phyloP scores from a whole-genome alignment of 164 flowering plant genomes.

The Sedum album region DNA sequence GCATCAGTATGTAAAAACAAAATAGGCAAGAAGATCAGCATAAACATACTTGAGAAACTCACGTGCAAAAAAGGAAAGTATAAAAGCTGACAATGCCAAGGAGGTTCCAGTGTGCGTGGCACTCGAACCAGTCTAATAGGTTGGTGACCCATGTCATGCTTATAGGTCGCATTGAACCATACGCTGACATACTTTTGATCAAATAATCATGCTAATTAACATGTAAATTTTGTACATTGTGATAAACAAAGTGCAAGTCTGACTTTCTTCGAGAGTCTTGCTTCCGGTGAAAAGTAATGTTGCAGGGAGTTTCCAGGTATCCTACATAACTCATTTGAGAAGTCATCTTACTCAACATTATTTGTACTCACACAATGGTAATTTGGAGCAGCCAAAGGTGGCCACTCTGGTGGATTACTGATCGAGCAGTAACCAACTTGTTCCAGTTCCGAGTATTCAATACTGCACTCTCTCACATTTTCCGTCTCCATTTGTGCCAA shows the following conservation, averaged over 20 bases:
- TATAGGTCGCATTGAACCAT: constrained; percentile 86
- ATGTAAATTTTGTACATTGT: background rate
- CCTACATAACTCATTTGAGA: background rate
- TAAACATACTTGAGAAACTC: background rate
- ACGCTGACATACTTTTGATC: constrained; percentile 21
- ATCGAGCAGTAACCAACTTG: background rate
- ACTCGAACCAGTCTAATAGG: constrained; percentile 39
- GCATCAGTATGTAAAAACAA: background rate
- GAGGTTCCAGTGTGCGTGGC: constrained; percentile 78
- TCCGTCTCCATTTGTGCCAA: constrained; percentile 1
- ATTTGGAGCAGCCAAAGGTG: background rate
- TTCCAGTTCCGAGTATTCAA: background rate
- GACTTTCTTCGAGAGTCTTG: background rate
- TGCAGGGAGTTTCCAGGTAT: background rate
- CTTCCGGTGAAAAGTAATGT: background rate
- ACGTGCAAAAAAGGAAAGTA: background rate
- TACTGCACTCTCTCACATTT: background rate
- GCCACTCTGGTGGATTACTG: background rate
- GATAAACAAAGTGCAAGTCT: background rate
- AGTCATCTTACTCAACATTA: background rate
- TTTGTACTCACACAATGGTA: background rate
- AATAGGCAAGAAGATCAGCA: background rate
- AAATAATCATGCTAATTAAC: background rate
- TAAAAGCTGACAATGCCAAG: background rate
- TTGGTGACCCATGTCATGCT: constrained; percentile 35